Percentiles rank a stretch among this genome's conserved stretches.
These are phyloP conservation scores for Euphrasia confusa DNA, from an alignment of 257 asterid species.

Conservation along the genomic window DNA sequence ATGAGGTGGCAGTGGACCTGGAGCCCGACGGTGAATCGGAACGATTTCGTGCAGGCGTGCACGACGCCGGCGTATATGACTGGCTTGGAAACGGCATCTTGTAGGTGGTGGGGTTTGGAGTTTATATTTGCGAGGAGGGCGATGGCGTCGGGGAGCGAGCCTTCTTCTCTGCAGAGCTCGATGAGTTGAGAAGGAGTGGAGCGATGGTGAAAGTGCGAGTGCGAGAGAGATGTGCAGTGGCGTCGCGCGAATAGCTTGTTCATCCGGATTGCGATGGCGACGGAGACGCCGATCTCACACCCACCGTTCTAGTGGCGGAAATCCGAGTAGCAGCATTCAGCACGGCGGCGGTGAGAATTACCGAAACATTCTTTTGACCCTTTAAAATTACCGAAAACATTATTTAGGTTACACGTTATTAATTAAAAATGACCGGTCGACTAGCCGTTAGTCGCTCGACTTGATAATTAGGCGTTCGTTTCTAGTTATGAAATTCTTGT, in stretches of 20 bases:
- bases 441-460: too few relatives aligned
- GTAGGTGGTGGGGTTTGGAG: conserved; percentile 19
- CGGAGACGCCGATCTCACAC: not conserved
- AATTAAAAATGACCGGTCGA: too few relatives aligned
- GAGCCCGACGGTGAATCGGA: conserved; percentile 43
- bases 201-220: conserved; percentile 14
- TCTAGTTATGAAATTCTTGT: too few relatives aligned
- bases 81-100: conserved; percentile 35
- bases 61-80: conserved; percentile 44
- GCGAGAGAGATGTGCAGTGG: conserved; percentile 31
- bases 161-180: conserved; percentile 47
- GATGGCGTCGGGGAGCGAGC: conserved; percentile 40
- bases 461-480: too few relatives aligned
- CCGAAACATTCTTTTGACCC: too few relatives aligned
- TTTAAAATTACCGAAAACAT: too few relatives aligned
- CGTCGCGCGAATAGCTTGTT: conserved; percentile 44
- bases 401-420: too few relatives aligned
- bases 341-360: too few relatives aligned
- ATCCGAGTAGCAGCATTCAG: not conserved
- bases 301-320: not conserved
- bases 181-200: conserved; percentile 34
- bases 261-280: not conserved
- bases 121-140: conserved; percentile 37
- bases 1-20: conserved; percentile 70
- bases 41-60: conserved; percentile 49